phyloP scores from a whole-genome alignment of 345 rosid species.

The Hibiscus trionum region DNA sequence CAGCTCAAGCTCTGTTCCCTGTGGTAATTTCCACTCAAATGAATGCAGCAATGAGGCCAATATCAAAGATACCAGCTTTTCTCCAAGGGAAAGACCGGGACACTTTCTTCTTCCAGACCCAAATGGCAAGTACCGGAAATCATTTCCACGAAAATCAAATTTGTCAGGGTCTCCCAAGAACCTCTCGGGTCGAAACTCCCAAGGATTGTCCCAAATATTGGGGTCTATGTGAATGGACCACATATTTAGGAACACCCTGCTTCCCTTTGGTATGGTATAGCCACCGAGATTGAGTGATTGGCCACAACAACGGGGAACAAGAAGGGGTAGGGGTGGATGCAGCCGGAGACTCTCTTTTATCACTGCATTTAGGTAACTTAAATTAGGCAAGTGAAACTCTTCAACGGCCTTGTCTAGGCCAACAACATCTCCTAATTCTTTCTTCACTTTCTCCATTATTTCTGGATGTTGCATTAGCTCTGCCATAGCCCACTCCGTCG shows the following conservation, averaged over 20 bases:
- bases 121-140: slow-evolving; percentile 6
- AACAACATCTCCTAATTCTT: slow-evolving; percentile 4
- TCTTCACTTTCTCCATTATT: neutral
- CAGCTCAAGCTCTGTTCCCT: neutral
- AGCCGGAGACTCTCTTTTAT: slow-evolving; percentile 3
- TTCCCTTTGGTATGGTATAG: neutral
- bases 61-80: neutral
- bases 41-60: neutral
- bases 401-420: neutral
- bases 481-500: slow-evolving; percentile 2
- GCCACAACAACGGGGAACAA: slow-evolving; percentile 2
- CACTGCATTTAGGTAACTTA: slow-evolving; percentile 5
- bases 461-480: slow-evolving; percentile 4
- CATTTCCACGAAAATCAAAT: neutral
- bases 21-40: neutral
- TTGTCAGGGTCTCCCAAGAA: slow-evolving; percentile 2
- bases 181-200: slow-evolving; percentile 3
- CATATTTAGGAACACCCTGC: neutral
- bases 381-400: slow-evolving; percentile 4
- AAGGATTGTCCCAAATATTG: neutral
- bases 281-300: neutral
- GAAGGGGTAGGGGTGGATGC: neutral
- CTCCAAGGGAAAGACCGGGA: neutral
- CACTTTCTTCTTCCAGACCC: slow-evolving; percentile 3
- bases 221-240: slow-evolving; percentile 6